Percentiles rank a stretch among this genome's conserved stretches.
phyloP scores from a whole-genome alignment of 371 early-diverging fungal species.

The Syncephalis plumigaleata region DNA sequence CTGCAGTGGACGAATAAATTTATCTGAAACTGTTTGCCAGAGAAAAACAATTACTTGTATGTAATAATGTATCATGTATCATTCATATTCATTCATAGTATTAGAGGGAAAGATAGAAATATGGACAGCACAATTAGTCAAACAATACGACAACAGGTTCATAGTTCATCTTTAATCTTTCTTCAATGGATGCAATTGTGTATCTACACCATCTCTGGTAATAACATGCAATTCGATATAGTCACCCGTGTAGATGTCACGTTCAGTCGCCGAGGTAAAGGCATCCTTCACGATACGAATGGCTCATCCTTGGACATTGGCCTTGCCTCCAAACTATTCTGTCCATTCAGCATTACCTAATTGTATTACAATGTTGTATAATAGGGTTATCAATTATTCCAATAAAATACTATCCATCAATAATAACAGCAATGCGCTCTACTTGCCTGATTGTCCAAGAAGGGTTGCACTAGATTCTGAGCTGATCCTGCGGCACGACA shows the following conservation, averaged over 20 bases:
- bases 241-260: conserved; percentile 99
- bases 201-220: conserved; percentile 56
- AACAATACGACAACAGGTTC: too few species aligned
- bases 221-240: conserved; percentile 87
- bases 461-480: conserved; percentile 88
- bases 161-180: conserved; percentile 47
- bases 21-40: too few species aligned
- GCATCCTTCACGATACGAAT: conserved; percentile 84
- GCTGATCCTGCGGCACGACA: conserved; percentile 86
- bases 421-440: neutral
- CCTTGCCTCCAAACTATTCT: conserved; percentile 18
- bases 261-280: conserved; percentile 96
- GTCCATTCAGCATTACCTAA: conserved; percentile 18
- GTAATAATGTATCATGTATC: too few species aligned
- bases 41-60: too few species aligned
- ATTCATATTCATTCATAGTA: too few species aligned
- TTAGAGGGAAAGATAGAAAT: too few species aligned
- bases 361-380: neutral
- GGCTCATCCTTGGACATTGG: conserved; percentile 43
- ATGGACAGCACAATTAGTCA: too few species aligned
- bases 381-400: neutral
- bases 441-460: conserved; percentile 92
- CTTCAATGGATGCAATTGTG: conserved; percentile 57
- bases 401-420: neutral
- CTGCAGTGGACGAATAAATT: too few species aligned